Evolutionary conservation across 2,329 filamentous ascomycete genomes (phyloP).

Genomic region (Exophiala phaeomuriformis): DNA sequence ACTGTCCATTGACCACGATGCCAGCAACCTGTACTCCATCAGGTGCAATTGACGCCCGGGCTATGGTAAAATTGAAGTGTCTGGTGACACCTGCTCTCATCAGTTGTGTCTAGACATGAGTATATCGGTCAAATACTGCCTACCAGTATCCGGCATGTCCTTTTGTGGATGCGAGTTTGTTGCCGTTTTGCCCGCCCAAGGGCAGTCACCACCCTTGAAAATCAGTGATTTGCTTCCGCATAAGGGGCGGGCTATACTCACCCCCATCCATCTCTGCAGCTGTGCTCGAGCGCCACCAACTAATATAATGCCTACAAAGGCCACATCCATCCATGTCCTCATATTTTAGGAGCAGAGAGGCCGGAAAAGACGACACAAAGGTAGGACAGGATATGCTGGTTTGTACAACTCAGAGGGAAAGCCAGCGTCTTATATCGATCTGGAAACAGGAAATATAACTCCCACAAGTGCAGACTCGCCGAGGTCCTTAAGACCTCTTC

Average conservation of each 20-base stretch:
- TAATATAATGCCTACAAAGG: constrained; percentile 11
- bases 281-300: constrained; percentile 1
- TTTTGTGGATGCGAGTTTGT: constrained; percentile 11
- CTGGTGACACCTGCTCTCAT: constrained; percentile 17
- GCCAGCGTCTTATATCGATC: no score
- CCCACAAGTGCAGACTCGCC: no score
- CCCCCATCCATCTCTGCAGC: constrained; percentile 18
- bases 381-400: not conserved
- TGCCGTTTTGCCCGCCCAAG: constrained; percentile 14
- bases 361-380: not conserved
- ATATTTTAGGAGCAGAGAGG: constrained; percentile 5
- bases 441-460: no score
- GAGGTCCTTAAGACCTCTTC: no score
- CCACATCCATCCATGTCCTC: constrained; percentile 5
- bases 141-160: constrained; percentile 20
- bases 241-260: not conserved
- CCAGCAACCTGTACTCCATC: constrained; percentile 31
- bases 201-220: constrained; percentile 18
- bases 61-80: constrained; percentile 21
- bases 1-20: constrained; percentile 40
- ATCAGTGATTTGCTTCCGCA: not conserved
- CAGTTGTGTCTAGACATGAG: constrained; percentile 1
- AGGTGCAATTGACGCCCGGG: constrained; percentile 15
- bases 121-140: not conserved
- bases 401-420: constrained; percentile 5